Percentiles rank a stretch among this genome's conserved stretches.
phyloP scores from a whole-genome alignment of 768 basidiomycete genomes.

The Suillus weaverae region DNA sequence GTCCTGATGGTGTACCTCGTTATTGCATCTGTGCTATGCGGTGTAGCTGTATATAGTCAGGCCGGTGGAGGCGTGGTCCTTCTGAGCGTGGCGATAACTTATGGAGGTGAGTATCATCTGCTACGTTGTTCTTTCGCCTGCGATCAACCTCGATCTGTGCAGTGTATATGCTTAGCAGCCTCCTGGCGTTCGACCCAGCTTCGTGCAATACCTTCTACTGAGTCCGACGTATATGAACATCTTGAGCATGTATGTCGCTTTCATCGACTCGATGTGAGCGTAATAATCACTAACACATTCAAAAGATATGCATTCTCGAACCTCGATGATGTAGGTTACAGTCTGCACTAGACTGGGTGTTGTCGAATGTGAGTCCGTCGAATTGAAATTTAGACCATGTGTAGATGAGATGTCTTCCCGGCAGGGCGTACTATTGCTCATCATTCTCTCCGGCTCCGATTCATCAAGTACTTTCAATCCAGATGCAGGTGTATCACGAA shows the following conservation, averaged over 20 bases:
- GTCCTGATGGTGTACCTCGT: constrained; percentile 83
- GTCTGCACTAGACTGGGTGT: constrained; percentile 53
- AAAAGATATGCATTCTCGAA: constrained; percentile 82
- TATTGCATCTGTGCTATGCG: constrained; percentile 78
- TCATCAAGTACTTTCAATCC: constrained; percentile 60
- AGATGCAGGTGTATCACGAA: constrained; percentile 48
- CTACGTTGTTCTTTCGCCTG: neutral
- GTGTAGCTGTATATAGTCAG: constrained; percentile 66
- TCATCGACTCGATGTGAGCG: neutral
- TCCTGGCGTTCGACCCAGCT: constrained; percentile 90
- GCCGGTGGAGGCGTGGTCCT: constrained; percentile 73
- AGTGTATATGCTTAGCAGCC: constrained; percentile 75
- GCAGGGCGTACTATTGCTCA: constrained; percentile 68
- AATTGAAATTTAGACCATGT: neutral
- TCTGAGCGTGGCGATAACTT: constrained; percentile 83
- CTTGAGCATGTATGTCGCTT: constrained; percentile 62
- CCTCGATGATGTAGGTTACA: constrained; percentile 65
- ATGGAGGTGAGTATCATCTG: constrained; percentile 55
- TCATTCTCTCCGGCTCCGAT: constrained; percentile 62
- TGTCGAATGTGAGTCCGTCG: constrained; percentile 66
- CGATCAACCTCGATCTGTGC: constrained; percentile 7
- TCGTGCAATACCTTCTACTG: constrained; percentile 83
- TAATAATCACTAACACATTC: constrained; percentile 27
- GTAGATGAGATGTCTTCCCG: neutral
- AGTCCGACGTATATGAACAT: constrained; percentile 81